phyloP scores from a whole-genome alignment of 306 rosid genomes.

The Cotoneaster glaucophyllus region DNA sequence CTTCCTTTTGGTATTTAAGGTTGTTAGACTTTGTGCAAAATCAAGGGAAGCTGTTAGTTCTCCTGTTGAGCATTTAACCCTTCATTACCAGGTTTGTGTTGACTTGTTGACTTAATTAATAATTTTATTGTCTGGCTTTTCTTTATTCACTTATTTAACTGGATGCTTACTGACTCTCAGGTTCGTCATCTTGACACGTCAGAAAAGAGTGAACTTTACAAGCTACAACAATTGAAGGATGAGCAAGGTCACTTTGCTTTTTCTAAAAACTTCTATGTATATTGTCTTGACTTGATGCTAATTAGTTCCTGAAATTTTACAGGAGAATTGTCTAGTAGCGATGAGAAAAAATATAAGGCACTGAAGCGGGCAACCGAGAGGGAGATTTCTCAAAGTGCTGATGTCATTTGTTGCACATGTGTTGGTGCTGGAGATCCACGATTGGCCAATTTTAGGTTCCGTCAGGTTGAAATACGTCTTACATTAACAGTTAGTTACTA shows the following conservation, averaged over 20 bases:
- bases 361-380: slow-evolving; percentile 98
- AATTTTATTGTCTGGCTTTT: not conserved
- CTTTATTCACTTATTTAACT: not conserved
- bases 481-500: not conserved
- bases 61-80: slow-evolving; percentile 97
- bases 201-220: slow-evolving; percentile 96
- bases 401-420: slow-evolving; percentile 98
- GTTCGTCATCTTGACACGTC: slow-evolving; percentile 99
- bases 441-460: slow-evolving; percentile 90
- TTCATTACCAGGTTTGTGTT: slow-evolving; percentile 86
- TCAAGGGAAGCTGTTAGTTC: slow-evolving; percentile 99
- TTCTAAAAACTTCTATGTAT: not conserved
- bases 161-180: slow-evolving; percentile 32
- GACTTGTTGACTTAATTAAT: not conserved
- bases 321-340: slow-evolving; percentile 98
- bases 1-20: slow-evolving; percentile 37
- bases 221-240: slow-evolving; percentile 91
- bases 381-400: slow-evolving; percentile 99
- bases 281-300: not conserved
- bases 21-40: slow-evolving; percentile 95
- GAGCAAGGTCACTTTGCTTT: slow-evolving; percentile 63
- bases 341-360: slow-evolving; percentile 96
- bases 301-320: slow-evolving; percentile 8
- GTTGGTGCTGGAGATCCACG: slow-evolving; percentile 99
- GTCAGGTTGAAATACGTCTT: slow-evolving; percentile 65